Evolutionary conservation across 345 rosid genomes (phyloP), one percentile per base, ranked within the genome.

Genomic region (Populus alba): DNA sequence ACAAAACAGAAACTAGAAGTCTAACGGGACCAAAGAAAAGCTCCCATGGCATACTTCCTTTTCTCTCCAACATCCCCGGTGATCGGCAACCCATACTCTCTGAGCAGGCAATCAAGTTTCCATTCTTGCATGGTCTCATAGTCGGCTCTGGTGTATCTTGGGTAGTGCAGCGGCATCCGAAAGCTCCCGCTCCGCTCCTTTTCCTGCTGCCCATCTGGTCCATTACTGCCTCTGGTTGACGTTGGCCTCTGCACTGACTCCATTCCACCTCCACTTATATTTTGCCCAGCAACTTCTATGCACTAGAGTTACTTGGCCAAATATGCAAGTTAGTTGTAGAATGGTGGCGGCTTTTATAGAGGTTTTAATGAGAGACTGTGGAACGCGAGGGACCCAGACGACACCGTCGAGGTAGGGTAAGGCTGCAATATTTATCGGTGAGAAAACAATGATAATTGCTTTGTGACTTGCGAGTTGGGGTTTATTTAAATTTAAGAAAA

Each of bases 41-140:
- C 72, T 38, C 81, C 78, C 11, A 72, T 73, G 70, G 74, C 76
- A 49, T 77, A 80, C 62, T 73, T 80, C 81, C 85, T 69, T 72
- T 76, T 79, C 67, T 70, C 49, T 3, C 74, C 79, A 7, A 83
- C 63, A 16, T 29, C n/a, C 15, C 67, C 76, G 8, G 15, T 9
- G 31, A n/a, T 15, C 0, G 67, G n/a, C 38, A 38, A 35, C 18
- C 68, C 47, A 7, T 73, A 55, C 13, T 73, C 33, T 3, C 35
- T 55, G 1, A 73, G 76, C 7, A 37, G 31, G 16, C 20, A 18
- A 73, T 73, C 68, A 1, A 35, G 67, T 23, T 11, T 23, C 51
- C 66, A 7, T 17, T 73, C 51, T 0, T n/a, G 20, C 67, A 57
- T 57, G 7, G 68, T 55, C 35, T 23, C 51, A 9, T 73, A 33